Base-by-base conservation (phyloP, 1,139 yeast genomes). In the Kazachstania sp. region DNA sequence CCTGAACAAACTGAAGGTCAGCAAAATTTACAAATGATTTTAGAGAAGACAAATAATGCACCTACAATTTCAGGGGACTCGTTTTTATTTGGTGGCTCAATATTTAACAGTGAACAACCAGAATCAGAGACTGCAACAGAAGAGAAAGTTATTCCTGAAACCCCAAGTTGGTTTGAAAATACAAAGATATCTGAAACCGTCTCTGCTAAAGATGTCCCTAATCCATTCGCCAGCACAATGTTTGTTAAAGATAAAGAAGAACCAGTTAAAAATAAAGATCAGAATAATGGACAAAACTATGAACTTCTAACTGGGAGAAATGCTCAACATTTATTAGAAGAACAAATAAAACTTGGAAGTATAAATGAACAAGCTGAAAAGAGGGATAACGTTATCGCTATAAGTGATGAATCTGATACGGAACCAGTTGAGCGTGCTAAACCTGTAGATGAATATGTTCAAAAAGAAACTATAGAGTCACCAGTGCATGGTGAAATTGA, bases 161-260 rank as follows among this genome's bases (percentile, higher is more conserved):
- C 43, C n/a, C 57, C 51, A 13, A 37, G 42, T n/a, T 54, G 52
- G 65, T 60, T 60, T 41, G 49, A 50, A 30, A 23, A 44, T 7
- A 34, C 12, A 16, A 8, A 43, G 5, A 39, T 37, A 18, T 36
- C 34, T 31, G 42, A 41, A 15, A 30, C 31, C 30, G 30, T 15
- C 15, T 15, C 5, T 19, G 16, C 19, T 11, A 18, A 30, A 13
- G n/a, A 43, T 26, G 19, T 28, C 3, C 16, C 12, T 16, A 45
- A 45, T 19, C 44, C 47, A n/a, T 45, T 39, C 16, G 28, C 44
- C 3, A 40, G 35, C 23, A 23, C 48, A n/a, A 39, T 11, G 5
- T 49, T 49, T 40, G 50, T 49, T 3, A 23, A 43, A n/a, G 52
- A 49, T 18, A 43, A 39, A 34, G 37, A 32, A 23, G 16, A 20